These are phyloP conservation scores for Cerrena zonata DNA, from an alignment of 1,284 basidiomycete genomes.

Conservation along the genomic window DNA sequence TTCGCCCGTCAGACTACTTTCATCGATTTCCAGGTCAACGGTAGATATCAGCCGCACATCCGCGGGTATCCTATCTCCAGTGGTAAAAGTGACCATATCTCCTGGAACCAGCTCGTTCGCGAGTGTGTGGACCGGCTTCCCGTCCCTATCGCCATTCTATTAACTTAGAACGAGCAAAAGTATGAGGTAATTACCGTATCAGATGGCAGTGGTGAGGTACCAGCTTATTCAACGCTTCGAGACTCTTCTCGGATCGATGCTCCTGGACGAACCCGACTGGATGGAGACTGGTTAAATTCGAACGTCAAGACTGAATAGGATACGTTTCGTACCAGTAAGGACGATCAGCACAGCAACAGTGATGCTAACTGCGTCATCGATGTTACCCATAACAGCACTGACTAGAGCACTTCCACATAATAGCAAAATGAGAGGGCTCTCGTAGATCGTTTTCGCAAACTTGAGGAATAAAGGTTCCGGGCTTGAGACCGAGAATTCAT, in stretches of 20 bases:
- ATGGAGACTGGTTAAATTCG: neutral
- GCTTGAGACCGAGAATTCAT: slow-evolving; percentile 87
- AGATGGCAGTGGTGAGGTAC: slow-evolving; percentile 95
- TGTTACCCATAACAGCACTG: slow-evolving; percentile 86
- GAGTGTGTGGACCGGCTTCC: slow-evolving; percentile 70
- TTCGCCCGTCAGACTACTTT: slow-evolving; percentile 92
- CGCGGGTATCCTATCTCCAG: slow-evolving; percentile 91
- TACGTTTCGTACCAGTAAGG: slow-evolving; percentile 64
- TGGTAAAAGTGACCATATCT: slow-evolving; percentile 85
- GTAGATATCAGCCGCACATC: slow-evolving; percentile 80
- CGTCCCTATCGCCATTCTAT: slow-evolving; percentile 47
- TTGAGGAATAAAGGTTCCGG: slow-evolving; percentile 80
- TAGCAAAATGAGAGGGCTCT: slow-evolving; percentile 86
- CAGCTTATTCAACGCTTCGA: slow-evolving; percentile 92
- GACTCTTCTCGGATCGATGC: slow-evolving; percentile 86
- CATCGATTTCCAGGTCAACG: slow-evolving; percentile 87
- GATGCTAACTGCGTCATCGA: slow-evolving; percentile 92
- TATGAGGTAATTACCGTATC: slow-evolving; percentile 50
- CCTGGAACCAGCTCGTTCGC: slow-evolving; percentile 95
- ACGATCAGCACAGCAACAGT: slow-evolving; percentile 91
- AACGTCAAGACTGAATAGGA: neutral
- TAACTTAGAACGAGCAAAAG: slow-evolving; percentile 13
- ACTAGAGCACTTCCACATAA: slow-evolving; percentile 84
- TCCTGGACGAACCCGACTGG: slow-evolving; percentile 94
- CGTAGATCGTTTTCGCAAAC: slow-evolving; percentile 89